phyloP scores from a whole-genome alignment of 2,329 filamentous ascomycete genomes.

The Ascochyta viciae-villosae region DNA sequence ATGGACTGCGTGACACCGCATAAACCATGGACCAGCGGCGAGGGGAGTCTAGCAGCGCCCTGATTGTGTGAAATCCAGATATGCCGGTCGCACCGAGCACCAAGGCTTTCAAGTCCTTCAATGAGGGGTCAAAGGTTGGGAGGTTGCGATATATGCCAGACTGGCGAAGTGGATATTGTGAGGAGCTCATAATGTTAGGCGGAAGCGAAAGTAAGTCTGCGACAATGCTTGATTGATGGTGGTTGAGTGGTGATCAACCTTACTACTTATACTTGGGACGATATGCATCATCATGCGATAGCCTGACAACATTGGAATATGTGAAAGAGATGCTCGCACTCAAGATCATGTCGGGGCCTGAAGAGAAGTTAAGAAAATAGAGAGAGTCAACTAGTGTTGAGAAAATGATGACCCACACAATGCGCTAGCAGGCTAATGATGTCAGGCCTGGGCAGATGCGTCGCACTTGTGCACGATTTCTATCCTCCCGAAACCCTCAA shows the following conservation, averaged over 20 bases:
- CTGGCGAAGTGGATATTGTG: conserved; percentile 14
- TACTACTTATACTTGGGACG: not conserved
- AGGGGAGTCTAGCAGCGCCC: conserved; percentile 15
- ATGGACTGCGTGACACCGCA: conserved; percentile 13
- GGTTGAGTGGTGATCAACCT: not conserved
- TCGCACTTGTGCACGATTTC: not conserved
- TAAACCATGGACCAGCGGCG: conserved; percentile 21
- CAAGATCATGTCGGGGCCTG: not conserved
- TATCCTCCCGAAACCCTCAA: not conserved
- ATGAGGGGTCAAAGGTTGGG: conserved; percentile 14
- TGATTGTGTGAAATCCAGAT: conserved; percentile 20
- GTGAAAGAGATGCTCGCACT: not conserved
- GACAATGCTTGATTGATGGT: not conserved
- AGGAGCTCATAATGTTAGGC: conserved; percentile 12
- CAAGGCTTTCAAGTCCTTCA: conserved; percentile 17
- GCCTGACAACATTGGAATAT: not conserved
- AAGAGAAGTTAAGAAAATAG: conserved; percentile 2
- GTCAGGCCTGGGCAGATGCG: not conserved
- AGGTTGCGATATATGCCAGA: conserved; percentile 24
- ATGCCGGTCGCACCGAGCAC: conserved; percentile 22
- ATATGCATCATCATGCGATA: not conserved
- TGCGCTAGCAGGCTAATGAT: not conserved
- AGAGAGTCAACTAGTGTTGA: not conserved
- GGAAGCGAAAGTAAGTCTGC: not conserved
- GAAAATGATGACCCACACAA: not conserved